Conservation (phyloP, 169 alveolate genomes). For the Cryptosporidium canis region DNA sequence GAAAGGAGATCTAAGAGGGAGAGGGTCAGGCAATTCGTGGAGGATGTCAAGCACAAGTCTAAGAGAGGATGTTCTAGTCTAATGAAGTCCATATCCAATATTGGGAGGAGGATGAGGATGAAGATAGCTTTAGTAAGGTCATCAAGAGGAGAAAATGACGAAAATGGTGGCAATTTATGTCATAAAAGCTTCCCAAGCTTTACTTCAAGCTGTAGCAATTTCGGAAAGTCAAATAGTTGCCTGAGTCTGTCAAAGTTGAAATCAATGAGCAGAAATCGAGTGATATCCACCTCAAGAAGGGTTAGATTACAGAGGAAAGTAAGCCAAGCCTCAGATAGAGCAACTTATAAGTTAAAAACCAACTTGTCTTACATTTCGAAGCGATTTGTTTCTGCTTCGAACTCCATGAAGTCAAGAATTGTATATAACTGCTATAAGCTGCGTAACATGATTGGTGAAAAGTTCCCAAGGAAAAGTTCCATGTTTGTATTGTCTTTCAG, state of each 20-base stretch:
- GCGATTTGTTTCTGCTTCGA: neutral
- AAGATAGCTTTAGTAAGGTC: neutral
- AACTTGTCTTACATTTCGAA: conserved; percentile 9
- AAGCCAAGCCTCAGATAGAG: neutral
- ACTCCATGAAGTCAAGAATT: conserved; percentile 12
- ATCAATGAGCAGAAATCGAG: neutral
- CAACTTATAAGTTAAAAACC: neutral
- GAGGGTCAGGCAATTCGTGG: neutral
- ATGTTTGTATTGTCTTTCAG: conserved; percentile 42
- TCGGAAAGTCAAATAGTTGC: neutral
- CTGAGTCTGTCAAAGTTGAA: conserved; percentile 1
- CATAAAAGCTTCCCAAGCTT: neutral
- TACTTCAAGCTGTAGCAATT: neutral
- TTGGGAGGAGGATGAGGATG: neutral
- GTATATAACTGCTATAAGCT: conserved; percentile 24
- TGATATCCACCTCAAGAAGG: conserved; percentile 4
- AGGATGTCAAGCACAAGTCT: neutral
- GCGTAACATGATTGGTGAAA: conserved; percentile 33
- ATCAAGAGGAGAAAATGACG: neutral
- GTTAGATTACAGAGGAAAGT: neutral
- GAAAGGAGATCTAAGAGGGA: conserved; percentile 14
- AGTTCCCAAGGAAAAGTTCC: conserved; percentile 40
- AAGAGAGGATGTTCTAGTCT: neutral
- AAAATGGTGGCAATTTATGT: neutral
- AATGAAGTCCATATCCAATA: neutral